phyloP scores from a whole-genome alignment of 139 green algal species.

The Chlamydomonas applanata region DNA sequence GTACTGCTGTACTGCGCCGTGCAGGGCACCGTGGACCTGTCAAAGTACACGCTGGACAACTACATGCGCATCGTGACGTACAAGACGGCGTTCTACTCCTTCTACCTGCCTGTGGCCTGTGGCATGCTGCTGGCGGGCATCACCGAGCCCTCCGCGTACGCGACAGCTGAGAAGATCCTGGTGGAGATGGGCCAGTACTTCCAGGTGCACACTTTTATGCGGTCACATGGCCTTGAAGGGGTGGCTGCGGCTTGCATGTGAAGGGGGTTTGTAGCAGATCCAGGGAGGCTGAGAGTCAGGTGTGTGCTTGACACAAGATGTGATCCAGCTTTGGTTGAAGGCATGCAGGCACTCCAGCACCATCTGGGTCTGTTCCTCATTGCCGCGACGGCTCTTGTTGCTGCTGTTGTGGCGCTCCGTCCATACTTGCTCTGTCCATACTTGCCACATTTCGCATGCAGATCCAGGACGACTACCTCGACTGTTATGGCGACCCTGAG shows the following conservation, averaged over 20 bases:
- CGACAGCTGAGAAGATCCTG: constrained; percentile 73
- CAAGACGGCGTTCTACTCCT: constrained; percentile 96
- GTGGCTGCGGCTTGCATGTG: no score
- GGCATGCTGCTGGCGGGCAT: constrained; percentile 87
- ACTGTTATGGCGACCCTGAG: constrained; percentile 92
- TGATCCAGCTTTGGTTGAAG: no score
- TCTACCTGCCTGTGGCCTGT: constrained; percentile 93
- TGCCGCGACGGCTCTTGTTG: neutral
- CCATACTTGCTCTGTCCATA: neutral
- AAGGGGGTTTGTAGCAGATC: no score
- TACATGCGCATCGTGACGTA: constrained; percentile 96
- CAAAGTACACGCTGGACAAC: constrained; percentile 86
- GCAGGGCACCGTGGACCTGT: constrained; percentile 64
- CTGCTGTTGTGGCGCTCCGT: neutral
- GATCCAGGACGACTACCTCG: constrained; percentile 98
- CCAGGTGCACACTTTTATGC: constrained; percentile 70
- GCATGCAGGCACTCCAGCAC: neutral
- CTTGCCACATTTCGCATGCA: constrained; percentile 24
- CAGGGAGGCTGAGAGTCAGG: no score
- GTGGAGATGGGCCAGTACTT: constrained; percentile 94
- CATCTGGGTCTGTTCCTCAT: neutral
- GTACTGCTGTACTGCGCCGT: no score
- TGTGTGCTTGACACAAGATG: no score
- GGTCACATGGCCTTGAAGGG: no score
- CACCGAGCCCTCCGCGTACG: constrained; percentile 38